Evolutionary conservation across 1,139 yeast species (phyloP), one percentile per base, ranked within the genome.

Genomic region (Scheffersomyces segobiensis): DNA sequence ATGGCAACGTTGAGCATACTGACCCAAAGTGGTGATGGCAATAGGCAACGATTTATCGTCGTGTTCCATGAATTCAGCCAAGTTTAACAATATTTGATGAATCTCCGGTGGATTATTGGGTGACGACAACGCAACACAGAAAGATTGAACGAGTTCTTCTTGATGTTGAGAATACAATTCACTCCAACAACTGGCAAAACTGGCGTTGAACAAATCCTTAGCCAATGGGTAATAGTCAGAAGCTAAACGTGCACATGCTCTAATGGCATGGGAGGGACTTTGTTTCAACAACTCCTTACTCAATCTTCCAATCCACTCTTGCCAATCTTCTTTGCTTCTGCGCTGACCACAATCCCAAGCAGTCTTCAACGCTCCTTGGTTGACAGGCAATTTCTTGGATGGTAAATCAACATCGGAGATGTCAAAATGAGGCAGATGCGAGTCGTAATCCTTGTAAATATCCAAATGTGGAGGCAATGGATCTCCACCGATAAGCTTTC

Each of bases 51-150:
- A 89, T 68, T 93, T 93, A 66, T 93, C 98, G 72, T 93, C 98
- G 67, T 95, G 98, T 69, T 96, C 99, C 97, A 95, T 90, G 68
- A 90, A 96, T 69, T 96, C 99, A 0, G 97, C 97, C 57, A 96
- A 78, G 64, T 93, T 93, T 64, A 96, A 79, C 56, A 96, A 79
- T 0, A 93, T 89, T 70, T 95, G 99, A 65, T 93, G 89, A 52
- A 95, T 93, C 67, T 96, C 99, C 0, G 99, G 98, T 0, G 98
- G 97, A 65, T 92, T 92, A 64, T 93, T 91, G 1, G 97, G 91
- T 0, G 97, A 89, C 0, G 93, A 89, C 61, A 95, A 79, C 0
- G 98, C 99, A 56, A 88, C 82, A 68, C 97, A 93, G 53, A 96
- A 82, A 0, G 97, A 85, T 65, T 89, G 90, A 1, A 93, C 93